Evolutionary conservation across 352 stramenopile species (phyloP), one percentile per base, ranked within the genome.

Genomic region (Peronospora belbahrii): DNA sequence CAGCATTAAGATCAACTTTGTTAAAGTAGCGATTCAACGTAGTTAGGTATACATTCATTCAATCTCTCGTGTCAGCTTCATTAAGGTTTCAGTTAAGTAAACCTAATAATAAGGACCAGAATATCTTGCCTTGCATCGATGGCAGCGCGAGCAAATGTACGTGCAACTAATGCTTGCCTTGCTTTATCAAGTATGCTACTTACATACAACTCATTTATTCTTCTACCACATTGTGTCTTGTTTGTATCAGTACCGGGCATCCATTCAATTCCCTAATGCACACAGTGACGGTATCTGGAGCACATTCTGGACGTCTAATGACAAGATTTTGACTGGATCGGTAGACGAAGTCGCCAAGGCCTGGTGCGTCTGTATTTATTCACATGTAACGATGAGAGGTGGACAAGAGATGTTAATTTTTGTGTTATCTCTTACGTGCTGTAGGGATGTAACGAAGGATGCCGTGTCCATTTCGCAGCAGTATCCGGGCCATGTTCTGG

Each of bases 201-300:
- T 7, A n/a, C 4, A 27, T 32, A n/a, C n/a, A n/a, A n/a, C n/a
- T n/a, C n/a, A n/a, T n/a, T 40, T 6, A 40, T 4, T 37, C 9
- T 18, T 2, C 13, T 52, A 9, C 36, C 20, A 15, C n/a, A n/a
- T n/a, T n/a, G n/a, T 34, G 8, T 6, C 24, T 17, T 56, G 15
- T 30, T 23, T 32, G n/a, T n/a, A n/a, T 9, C 56, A 90, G 79
- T 74, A 88, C 59, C 78, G 82, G 18, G 70, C 77, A n/a, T 93
- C 79, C 38, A 69, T 88, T 34, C 75, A 87, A 65, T 85, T 88
- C 56, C 54, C 70, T 19, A 89, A 84, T 39, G 84, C 84, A 5
- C 84, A 95, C 63, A 87, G 76, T 52, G 82, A 93, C 47, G 81
- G 82, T 50, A 88, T 95, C 37, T 95, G 83, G 79, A 90, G 72